Conservation (phyloP, 352 stramenopile genomes). For the Globisporangium barbulae region DNA sequence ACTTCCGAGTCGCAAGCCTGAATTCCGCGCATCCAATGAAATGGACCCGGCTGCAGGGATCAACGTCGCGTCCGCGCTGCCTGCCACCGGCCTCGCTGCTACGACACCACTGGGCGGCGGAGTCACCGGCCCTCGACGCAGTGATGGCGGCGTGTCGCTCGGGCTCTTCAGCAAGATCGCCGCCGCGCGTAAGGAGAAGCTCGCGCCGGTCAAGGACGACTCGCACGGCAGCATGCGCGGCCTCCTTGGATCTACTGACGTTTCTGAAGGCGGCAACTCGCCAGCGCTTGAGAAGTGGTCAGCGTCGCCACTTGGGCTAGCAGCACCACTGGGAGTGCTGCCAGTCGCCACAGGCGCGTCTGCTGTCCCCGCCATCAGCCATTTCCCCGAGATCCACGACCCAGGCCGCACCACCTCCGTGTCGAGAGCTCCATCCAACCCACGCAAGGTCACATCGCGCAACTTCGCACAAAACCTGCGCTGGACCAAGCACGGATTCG, state of each 20-base stretch:
- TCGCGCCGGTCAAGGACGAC: conserved; percentile 23
- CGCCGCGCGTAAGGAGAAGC: conserved; percentile 63
- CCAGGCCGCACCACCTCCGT: not conserved
- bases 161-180: conserved; percentile 77
- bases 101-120: not conserved
- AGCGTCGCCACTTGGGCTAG: not conserved
- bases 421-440: conserved; percentile 18
- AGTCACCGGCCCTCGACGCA: conserved; percentile 1
- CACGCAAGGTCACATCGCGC: conserved; percentile 35
- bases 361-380: conserved; percentile 14
- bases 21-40: not conserved
- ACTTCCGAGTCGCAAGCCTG: not conserved
- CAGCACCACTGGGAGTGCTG: not conserved
- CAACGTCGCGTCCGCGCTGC: not conserved
- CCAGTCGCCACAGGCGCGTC: not conserved
- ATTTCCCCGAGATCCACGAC: conserved; percentile 60
- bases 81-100: not conserved
- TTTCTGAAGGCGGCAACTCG: not conserved
- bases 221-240: conserved; percentile 6
- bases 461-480: conserved; percentile 41
- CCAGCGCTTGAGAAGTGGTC: not conserved
- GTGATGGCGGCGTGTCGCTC: conserved; percentile 46
- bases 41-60: not conserved
- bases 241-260: not conserved
- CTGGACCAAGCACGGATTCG: conserved; percentile 40